phyloP scores from a whole-genome alignment of 306 rosid species.

The Cucurbita pepo region DNA sequence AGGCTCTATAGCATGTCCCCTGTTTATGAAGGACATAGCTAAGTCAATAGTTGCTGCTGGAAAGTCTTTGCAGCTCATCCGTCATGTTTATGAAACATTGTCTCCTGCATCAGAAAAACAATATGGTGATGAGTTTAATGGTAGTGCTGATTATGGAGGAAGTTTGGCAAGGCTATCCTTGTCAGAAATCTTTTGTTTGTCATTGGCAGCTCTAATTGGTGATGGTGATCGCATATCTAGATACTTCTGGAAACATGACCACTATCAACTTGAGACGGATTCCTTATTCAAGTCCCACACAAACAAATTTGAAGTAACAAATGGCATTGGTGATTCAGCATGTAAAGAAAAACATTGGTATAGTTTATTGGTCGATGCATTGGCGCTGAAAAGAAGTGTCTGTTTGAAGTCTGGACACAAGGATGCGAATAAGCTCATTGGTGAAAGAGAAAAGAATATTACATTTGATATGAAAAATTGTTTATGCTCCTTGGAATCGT shows the following conservation, averaged over 20 bases:
- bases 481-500: constrained; percentile 30
- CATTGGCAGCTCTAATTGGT: constrained; percentile 74
- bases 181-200: constrained; percentile 69
- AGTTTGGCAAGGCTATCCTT: constrained; percentile 52
- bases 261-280: constrained; percentile 12
- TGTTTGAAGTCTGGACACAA: constrained; percentile 19
- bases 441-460: constrained; percentile 16
- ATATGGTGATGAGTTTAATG: constrained; percentile 32
- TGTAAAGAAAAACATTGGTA: constrained; percentile 54
- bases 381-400: constrained; percentile 31
- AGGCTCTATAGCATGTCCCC: constrained; percentile 50
- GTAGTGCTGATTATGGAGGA: constrained; percentile 27
- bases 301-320: constrained; percentile 18
- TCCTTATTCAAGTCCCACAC: constrained; percentile 16
- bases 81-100: constrained; percentile 35
- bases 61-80: constrained; percentile 84
- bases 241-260: constrained; percentile 42
- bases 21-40: constrained; percentile 64
- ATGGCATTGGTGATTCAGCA: constrained; percentile 16
- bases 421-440: constrained; percentile 12
- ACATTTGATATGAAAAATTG: constrained; percentile 16
- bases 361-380: constrained; percentile 51
- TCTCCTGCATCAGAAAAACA: constrained; percentile 25
- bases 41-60: constrained; percentile 82
- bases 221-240: constrained; percentile 65